Evolutionary conservation across 495 filamentous ascomycete species (phyloP), one percentile per base, ranked within the genome.

Genomic region (Rhizodiscina lignyota): DNA sequence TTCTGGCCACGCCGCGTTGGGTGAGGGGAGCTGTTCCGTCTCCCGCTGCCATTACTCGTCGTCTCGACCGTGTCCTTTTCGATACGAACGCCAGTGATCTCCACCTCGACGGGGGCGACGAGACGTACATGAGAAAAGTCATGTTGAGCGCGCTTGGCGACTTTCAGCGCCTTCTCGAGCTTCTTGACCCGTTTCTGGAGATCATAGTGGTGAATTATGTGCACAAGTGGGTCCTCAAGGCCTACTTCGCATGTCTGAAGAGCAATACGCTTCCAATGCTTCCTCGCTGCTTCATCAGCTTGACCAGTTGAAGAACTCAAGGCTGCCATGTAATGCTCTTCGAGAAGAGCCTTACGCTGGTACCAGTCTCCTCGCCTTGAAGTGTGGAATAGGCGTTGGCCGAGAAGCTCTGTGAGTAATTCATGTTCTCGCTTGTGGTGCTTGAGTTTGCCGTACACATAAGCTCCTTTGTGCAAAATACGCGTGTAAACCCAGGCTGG

Each of bases 401-500:
- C 54, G 2, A 97, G 77, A 2, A 97, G 67, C 43, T 89, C 83
- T 1, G 55, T 61, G 1, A 93, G 58, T 2, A 92, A 54, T 13
- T 66, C 59, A 49, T 94, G 74, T 46, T 97, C 89, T 18, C 76
- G 69, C 42, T 63, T 60, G 56, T 94, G 71, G 34, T 77, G 63
- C 49, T 92, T 93, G 41, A 91, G 72, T 11, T 81, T 72, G 4
- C 79, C 87, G 17, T 92, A 66, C n/a, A 80, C 79, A 34, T 78
- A 63, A 0, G 77, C 72, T 5, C 69, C 77, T 58, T 96, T 96
- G 55, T 94, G 85, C 12, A 92, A 66, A 41, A 97, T 86, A 16
- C 89, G 67, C 0, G 89, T 94, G 47, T 93, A 91, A 2, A 93
- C 77, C 73, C 89, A 94, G 10, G 81, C 86, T 2, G 87, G 83